Base-by-base conservation (phyloP, 2,329 filamentous ascomycete species). In the Neonectria neomacrospora region DNA sequence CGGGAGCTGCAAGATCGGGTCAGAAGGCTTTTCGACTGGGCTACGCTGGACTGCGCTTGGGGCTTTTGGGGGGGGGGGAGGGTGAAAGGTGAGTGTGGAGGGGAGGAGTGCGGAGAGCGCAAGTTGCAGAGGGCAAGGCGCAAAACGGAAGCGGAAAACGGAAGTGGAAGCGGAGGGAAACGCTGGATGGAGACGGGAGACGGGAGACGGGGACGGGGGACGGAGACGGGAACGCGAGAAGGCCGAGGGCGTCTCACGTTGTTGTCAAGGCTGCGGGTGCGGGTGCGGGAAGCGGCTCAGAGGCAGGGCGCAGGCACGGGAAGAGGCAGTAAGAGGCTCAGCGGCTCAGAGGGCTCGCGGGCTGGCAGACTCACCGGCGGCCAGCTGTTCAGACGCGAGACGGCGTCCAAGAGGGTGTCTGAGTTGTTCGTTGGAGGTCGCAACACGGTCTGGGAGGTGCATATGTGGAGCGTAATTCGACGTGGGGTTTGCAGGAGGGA, bases 401-500 rank as follows among this genome's bases (percentile, higher is more conserved):
- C 60, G 58, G 63, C 61, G 48, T 54, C 53, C 58, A 54, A 67
- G 72, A 71, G 70, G 71, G 73, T 75, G 73, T 75, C 73, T 75
- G 73, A 73, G 73, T 69, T 75, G 73, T 75, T 73, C 71, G 64
- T 61, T 67, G 63, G 60, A 72, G 66, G 70, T 72, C 66, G 67
- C 67, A 73, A 66, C 70, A 52, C 61, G 54, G 64, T 66, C 57
- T 50, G 57, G 48, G 61, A 73, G 66, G 64, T 72, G 70, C 63
- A 74, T 72, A 74, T 73, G 71, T 71, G 72, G 72, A 74, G 71
- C 68, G 66, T 51, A 62, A 68, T 66, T 59, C 37, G 59, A 72
- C 74, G 76, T 80, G 78, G 79, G 77, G 78, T 80, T 76, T 76
- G 75, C 74, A 76, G 74, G 71, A 76, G 68, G 67, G 69, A 72